Evolutionary conservation across 495 filamentous ascomycete genomes (phyloP), one percentile per base, ranked within the genome.

Genomic region (Cryomyces minteri): DNA sequence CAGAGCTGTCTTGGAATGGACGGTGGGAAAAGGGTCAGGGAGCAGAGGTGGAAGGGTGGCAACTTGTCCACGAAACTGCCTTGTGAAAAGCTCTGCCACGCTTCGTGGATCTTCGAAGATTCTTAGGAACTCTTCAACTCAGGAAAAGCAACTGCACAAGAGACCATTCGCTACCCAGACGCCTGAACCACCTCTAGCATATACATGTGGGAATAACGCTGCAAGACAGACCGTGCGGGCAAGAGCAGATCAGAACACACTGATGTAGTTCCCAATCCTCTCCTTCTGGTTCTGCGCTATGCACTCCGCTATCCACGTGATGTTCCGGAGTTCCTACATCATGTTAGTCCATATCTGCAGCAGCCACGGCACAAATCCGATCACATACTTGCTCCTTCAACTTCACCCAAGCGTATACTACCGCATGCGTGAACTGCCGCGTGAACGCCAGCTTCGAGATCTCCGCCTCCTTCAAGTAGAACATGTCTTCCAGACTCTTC

Each of bases 201-300:
- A 2, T 25, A 25, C 18, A 25, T 25, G 18, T 25, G 18, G 18
- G 18, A 25, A 25, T 25, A 2, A 41, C 1, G 14, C 8, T 14
- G 40, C 40, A 41, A 25, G 18, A 25, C 18, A 25, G 18, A 25
- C 2, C 2, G 18, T 25, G 18, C 18, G 18, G 18, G 2, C 18
- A 25, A 25, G 18, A 25, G 18, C 34, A 4, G 39, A 43, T 61
- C 69, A 87, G 58, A 96, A 94, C 48, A 96, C 88, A 64, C 86
- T 94, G 58, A 98, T 96, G 63, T 94, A 99, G 62, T 95, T 99
- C 52, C 80, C 77, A 58, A 99, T 96, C 60, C 90, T 76, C 63
- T 99, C 90, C 67, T 96, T 99, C 70, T 99, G 90, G 69, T 94
- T 93, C 65, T 99, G 90, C 41, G 90, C 90, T 75, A 99, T 99